A percentile compares a stretch with the other conserved stretches of the same genome.
phyloP scores from a whole-genome alignment of 495 filamentous ascomycete species.

The Tuber aestivum region DNA sequence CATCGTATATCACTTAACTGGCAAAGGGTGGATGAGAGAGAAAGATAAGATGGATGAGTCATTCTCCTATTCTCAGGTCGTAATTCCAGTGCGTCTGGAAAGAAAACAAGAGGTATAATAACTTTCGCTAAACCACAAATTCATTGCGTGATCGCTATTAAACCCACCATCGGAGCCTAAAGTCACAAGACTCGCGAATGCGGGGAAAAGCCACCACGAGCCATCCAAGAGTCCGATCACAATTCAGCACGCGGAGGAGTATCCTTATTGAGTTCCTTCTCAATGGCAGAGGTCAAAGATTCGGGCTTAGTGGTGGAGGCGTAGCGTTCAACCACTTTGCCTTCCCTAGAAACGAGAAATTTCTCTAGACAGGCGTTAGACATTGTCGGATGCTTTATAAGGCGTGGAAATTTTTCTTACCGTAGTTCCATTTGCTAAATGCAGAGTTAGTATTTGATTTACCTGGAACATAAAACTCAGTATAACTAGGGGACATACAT shows the following conservation, averaged over 20 bases:
- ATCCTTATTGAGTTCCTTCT: conserved; percentile 63
- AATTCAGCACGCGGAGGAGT: conserved; percentile 13
- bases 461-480: background rate
- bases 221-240: background rate
- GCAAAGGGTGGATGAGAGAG: background rate
- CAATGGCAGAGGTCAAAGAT: conserved; percentile 62
- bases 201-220: background rate
- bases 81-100: background rate
- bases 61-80: background rate
- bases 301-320: conserved; percentile 82
- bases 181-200: background rate
- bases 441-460: conserved; percentile 12
- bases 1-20: background rate
- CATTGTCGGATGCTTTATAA: conserved; percentile 56
- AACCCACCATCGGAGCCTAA: background rate
- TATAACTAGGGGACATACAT: conserved; percentile 56
- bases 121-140: background rate
- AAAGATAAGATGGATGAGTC: background rate
- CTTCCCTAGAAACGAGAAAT: conserved; percentile 82
- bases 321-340: conserved; percentile 74
- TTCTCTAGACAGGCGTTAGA: conserved; percentile 62
- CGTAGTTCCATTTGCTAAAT: conserved; percentile 42
- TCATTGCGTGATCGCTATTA: background rate
- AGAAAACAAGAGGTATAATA: background rate
- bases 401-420: conserved; percentile 7